phyloP scores from a whole-genome alignment of 2,329 filamentous ascomycete genomes.

The Epichloe uncinata region DNA sequence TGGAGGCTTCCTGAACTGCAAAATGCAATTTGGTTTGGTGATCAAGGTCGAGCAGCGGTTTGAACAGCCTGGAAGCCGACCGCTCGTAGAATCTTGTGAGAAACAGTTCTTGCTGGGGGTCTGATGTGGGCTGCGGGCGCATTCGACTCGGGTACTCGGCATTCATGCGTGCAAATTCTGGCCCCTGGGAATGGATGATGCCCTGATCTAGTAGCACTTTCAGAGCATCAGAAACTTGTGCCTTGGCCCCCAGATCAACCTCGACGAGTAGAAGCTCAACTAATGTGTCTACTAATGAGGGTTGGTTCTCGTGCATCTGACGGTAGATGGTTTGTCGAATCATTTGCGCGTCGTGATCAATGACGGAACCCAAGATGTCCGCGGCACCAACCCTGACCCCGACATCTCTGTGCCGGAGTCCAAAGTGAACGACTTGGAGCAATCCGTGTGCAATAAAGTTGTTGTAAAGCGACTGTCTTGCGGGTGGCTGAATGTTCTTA shows the following conservation, averaged over 20 bases:
- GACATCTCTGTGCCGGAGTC: constrained; percentile 72
- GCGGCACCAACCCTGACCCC: constrained; percentile 82
- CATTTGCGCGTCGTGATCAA: constrained; percentile 91
- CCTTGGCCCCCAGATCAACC: constrained; percentile 86
- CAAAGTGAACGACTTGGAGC: constrained; percentile 81
- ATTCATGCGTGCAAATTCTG: constrained; percentile 49
- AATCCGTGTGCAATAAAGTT: constrained; percentile 84
- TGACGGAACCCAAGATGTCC: constrained; percentile 83
- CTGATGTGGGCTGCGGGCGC: constrained; percentile 37
- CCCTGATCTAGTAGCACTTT: constrained; percentile 80
- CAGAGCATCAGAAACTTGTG: constrained; percentile 87
- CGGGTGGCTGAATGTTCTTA: constrained; percentile 81
- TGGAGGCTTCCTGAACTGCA: constrained; percentile 70
- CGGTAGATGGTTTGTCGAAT: constrained; percentile 88
- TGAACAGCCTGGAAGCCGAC: constrained; percentile 74
- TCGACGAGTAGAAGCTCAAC: constrained; percentile 87
- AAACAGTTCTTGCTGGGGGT: constrained; percentile 73
- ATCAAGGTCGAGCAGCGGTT: constrained; percentile 72
- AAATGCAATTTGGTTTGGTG: constrained; percentile 55
- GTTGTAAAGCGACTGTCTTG: constrained; percentile 68
- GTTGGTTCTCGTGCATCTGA: constrained; percentile 75
- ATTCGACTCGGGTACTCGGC: constrained; percentile 55
- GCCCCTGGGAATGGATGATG: constrained; percentile 29
- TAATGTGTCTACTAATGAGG: constrained; percentile 77
- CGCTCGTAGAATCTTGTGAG: constrained; percentile 81